Conservation (phyloP, 139 green algal genomes). For the Coelastrella sp. region DNA sequence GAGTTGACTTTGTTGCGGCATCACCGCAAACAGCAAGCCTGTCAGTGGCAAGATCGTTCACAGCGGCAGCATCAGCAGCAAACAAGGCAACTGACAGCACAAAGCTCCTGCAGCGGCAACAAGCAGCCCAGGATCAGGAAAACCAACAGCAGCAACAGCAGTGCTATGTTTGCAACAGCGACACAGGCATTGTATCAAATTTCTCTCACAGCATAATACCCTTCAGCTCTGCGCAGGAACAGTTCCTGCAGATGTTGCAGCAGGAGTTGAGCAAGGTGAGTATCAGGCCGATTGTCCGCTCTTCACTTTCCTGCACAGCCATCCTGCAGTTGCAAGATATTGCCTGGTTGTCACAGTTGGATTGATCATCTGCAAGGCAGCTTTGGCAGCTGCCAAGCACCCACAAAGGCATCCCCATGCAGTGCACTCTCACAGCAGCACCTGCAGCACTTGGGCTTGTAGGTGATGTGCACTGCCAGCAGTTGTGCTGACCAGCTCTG, state of each 20-base stretch:
- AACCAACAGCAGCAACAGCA: slow-evolving; percentile 15
- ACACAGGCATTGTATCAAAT: not conserved
- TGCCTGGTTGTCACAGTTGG: not conserved
- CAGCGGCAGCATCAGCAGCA: not conserved
- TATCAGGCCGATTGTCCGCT: too few relatives aligned
- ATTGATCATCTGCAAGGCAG: not conserved
- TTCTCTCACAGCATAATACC: not conserved
- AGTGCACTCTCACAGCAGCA: not conserved
- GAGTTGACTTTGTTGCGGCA: not conserved
- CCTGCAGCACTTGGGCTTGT: not conserved
- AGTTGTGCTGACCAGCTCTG: not conserved
- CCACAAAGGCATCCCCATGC: too few relatives aligned
- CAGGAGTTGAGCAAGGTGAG: slow-evolving; percentile 30
- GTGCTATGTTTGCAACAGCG: not conserved
- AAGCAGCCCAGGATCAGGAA: not conserved
- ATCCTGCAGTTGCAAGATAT: not conserved
- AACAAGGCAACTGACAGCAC: not conserved
- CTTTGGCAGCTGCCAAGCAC: not conserved
- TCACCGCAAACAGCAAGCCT: slow-evolving; percentile 14
- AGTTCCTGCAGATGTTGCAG: slow-evolving; percentile 42
- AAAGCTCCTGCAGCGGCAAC: slow-evolving; percentile 1
- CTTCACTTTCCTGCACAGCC: too few relatives aligned
- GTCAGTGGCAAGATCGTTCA: not conserved
- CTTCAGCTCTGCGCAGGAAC: not conserved
- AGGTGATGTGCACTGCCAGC: not conserved